A percentile compares a stretch with the other conserved stretches of the same genome.
Conservation (phyloP, 2,329 filamentous ascomycete species). For the Microdochium trichocladiopsis region DNA sequence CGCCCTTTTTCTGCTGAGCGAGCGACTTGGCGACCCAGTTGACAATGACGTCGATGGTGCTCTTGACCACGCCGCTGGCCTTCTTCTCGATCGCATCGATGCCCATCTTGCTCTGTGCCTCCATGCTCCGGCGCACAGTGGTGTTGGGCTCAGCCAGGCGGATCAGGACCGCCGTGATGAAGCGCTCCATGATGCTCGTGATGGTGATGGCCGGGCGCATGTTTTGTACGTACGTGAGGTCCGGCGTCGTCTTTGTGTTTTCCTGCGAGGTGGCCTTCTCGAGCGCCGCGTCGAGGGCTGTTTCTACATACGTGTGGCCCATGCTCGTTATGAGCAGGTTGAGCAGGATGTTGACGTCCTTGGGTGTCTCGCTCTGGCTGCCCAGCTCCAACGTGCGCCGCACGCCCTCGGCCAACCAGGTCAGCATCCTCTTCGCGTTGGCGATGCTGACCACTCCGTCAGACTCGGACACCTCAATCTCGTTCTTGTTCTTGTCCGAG, state of each 20-base stretch:
- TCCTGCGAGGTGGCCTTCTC: conserved; percentile 75
- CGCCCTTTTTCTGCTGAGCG: conserved; percentile 73
- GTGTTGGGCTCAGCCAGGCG: conserved; percentile 84
- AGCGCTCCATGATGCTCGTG: conserved; percentile 87
- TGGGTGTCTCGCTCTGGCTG: conserved; percentile 80
- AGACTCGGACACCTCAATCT: conserved; percentile 85
- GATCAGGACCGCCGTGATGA: conserved; percentile 83
- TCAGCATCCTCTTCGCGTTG: conserved; percentile 97
- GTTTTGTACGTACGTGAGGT: conserved; percentile 74
- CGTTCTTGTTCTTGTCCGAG: conserved; percentile 67
- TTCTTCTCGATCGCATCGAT: conserved; percentile 80
- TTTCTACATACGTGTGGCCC: conserved; percentile 74
- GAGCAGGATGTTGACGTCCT: conserved; percentile 81
- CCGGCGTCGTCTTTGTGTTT: conserved; percentile 73
- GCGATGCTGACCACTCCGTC: conserved; percentile 76
- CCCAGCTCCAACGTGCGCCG: conserved; percentile 87
- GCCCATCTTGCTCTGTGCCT: conserved; percentile 68
- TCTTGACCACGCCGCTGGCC: conserved; percentile 55
- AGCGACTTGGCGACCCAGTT: conserved; percentile 72
- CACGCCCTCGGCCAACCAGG: conserved; percentile 93
- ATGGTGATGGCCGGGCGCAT: conserved; percentile 81
- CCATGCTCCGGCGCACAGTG: conserved; percentile 83
- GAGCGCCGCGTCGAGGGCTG: conserved; percentile 59
- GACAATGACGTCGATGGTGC: conserved; percentile 58
- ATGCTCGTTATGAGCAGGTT: conserved; percentile 79